Evolutionary conservation across 2,329 filamentous ascomycete species (phyloP).

Genomic region (Monilinia vaccinii-corymbosi): DNA sequence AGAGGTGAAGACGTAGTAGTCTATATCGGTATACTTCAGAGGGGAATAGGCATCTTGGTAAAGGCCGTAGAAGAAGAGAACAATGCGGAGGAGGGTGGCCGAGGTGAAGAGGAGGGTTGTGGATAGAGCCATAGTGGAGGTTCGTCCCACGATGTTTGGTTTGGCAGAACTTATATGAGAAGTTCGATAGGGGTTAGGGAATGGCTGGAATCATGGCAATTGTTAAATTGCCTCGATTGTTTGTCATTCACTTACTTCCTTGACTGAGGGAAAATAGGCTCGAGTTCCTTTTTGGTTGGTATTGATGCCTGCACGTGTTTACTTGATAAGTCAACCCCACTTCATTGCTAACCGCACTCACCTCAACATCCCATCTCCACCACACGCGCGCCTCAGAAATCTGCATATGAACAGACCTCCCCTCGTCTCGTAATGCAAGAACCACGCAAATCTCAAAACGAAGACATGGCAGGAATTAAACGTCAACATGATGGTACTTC

Average conservation of each 20-base stretch:
- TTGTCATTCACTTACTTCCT: background rate
- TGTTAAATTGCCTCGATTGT: background rate
- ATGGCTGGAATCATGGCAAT: background rate
- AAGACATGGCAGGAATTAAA: conserved; percentile 8
- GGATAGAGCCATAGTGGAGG: background rate
- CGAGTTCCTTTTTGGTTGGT: background rate
- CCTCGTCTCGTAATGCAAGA: background rate
- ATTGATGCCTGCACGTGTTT: background rate
- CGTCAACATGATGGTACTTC: conserved; percentile 10
- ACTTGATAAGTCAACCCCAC: background rate
- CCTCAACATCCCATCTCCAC: background rate
- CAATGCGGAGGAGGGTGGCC: conserved; percentile 55
- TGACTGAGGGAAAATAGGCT: background rate
- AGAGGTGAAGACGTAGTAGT: conserved; percentile 97
- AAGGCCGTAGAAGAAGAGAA: conserved; percentile 76
- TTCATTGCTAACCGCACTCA: background rate
- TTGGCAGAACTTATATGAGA: background rate
- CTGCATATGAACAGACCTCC: background rate
- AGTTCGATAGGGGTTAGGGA: background rate
- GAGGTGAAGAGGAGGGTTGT: conserved; percentile 45
- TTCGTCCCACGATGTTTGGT: background rate
- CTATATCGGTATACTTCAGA: conserved; percentile 97
- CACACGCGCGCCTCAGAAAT: conserved; percentile 1
- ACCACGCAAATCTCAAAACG: background rate
- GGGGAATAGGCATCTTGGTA: conserved; percentile 89